Base-by-base conservation (phyloP, 768 basidiomycete genomes). In the Podaxis sp. region DNA sequence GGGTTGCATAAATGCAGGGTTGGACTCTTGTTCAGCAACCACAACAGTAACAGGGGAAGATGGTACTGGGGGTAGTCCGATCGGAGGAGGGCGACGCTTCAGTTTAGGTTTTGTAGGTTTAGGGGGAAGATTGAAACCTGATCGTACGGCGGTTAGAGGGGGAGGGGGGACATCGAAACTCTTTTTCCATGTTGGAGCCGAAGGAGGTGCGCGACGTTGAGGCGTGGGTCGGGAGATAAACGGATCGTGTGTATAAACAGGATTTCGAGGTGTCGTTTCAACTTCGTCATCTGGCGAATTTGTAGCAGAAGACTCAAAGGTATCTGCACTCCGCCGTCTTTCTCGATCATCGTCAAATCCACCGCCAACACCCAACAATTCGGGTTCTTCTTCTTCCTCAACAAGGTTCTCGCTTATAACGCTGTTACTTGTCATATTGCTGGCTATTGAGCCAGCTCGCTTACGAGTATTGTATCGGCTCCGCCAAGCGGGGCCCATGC, bases 371-470 rank as follows among this genome's bases (percentile, higher is more conserved):
- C 88, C 88, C 46, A 92, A 79, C 0, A 92, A 76, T 62, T 87
- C 88, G 53, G 84, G 75, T 70, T 93, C 90, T 71, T 93, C 91
- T 22, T 92, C 90, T 65, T 90, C 90, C 69, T 93, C 92, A 10
- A 93, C 84, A 8, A 93, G 83, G 57, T 93, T 82, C 71, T 93
- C 91, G 70, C 90, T 93, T 48, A 91, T 72, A 46, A 89, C 76
- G 71, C 91, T 93, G 67, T 83, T 83, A 41, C 73, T 80, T 0
- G 90, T 91, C 66, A 76, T 77, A 69, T 82, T 85, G 69, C 90
- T 92, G n/a, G 89, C 87, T 49, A 87, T 79, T 15, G 91, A 93
- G 2, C 84, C 89, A 7, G 89, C 82, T 50, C 91, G 88, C 70
- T 87, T 89, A 66, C 90, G 87, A 40, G 78, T 72, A 48, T 80